A percentile compares a stretch with the other conserved stretches of the same genome.
These are phyloP conservation scores for Yamagishiella unicocca DNA, from an alignment of 139 green algal genomes.

Conservation along the genomic window DNA sequence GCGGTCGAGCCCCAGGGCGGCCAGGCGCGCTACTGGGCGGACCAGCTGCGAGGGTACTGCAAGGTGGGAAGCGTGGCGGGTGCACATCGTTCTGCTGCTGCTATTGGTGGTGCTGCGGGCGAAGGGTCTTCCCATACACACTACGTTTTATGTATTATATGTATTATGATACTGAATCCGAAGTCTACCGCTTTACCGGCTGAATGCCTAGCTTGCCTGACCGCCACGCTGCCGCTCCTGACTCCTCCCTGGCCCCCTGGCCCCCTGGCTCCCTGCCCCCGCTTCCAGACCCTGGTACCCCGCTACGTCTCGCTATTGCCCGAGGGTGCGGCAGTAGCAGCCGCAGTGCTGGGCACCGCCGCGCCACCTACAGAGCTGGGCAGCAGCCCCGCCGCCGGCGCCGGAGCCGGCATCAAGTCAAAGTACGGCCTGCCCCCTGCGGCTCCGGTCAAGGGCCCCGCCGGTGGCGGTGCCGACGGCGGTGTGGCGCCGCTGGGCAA, in stretches of 20 bases:
- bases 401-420: background rate
- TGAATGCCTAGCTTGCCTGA: no score
- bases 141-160: no score
- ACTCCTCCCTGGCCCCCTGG: background rate
- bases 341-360: background rate
- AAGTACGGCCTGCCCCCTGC: conserved; percentile 2
- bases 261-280: background rate
- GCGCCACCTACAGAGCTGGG: background rate
- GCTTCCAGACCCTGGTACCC: conserved; percentile 3
- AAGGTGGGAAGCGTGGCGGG: background rate
- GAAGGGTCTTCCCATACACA: no score
- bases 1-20: background rate
- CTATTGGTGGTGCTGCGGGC: no score
- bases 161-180: no score
- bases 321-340: background rate
- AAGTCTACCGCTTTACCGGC: no score
- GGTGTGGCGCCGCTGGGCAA: background rate
- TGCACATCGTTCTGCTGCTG: no score
- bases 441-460: background rate
- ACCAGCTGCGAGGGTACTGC: conserved; percentile 8
- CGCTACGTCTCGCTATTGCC: background rate
- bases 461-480: background rate
- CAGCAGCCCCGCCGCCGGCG: background rate
- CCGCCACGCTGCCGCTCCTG: no score
- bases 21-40: conserved; percentile 6